A percentile compares a stretch with the other conserved stretches of the same genome.
phyloP scores from a whole-genome alignment of 345 rosid species.

The Acer campestre region DNA sequence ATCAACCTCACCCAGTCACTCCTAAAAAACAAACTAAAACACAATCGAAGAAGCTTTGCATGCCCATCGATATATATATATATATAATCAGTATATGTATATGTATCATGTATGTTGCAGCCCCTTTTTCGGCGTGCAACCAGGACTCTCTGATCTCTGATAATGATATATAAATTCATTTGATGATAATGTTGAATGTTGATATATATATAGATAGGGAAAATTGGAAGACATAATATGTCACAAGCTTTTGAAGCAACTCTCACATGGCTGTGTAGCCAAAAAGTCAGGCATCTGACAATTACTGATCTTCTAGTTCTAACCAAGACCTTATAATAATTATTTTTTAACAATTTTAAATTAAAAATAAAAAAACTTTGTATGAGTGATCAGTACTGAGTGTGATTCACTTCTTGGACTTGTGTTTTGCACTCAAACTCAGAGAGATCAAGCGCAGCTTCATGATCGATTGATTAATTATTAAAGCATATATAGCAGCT shows the following conservation, averaged over 20 bases:
- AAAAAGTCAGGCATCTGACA: conserved; percentile 38
- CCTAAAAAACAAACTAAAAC: neutral
- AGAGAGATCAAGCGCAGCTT: neutral
- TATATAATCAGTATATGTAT: too few species aligned
- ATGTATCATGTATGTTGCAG: conserved; percentile 13
- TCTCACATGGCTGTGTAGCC: conserved; percentile 39
- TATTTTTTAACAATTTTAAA: neutral
- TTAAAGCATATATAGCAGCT: neutral
- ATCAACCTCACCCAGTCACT: neutral
- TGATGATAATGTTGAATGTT: neutral
- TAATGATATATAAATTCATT: conserved; percentile 2
- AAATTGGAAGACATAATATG: conserved; percentile 18
- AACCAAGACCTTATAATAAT: conserved; percentile 17
- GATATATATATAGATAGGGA: conserved; percentile 1
- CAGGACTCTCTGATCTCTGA: conserved; percentile 7
- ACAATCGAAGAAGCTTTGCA: neutral
- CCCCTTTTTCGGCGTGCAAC: conserved; percentile 35
- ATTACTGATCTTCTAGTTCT: conserved; percentile 15
- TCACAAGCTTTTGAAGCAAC: conserved; percentile 26
- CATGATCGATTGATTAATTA: neutral
- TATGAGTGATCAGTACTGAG: neutral
- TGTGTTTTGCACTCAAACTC: conserved; percentile 11
- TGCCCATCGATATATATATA: neutral
- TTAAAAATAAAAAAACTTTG: neutral
- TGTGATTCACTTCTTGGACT: conserved; percentile 17